phyloP scores from a whole-genome alignment of 2,329 filamentous ascomycete genomes.

The Botrytis fragariae region DNA sequence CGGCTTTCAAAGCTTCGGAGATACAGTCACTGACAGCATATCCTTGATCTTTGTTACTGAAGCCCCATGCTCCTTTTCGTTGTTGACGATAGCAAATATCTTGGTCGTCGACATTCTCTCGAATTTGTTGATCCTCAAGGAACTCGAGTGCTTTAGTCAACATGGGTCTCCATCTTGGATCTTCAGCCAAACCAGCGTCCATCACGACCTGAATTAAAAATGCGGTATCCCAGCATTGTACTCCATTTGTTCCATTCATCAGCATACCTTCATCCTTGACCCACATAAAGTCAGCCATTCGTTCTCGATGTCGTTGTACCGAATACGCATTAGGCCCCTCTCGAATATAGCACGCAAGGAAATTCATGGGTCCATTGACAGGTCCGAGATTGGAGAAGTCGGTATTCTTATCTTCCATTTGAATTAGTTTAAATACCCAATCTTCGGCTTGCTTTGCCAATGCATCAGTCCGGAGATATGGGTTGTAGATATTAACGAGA shows the following conservation, averaged over 20 bases:
- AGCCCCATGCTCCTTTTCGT: constrained; percentile 92
- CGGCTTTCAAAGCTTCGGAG: constrained; percentile 82
- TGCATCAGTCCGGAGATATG: constrained; percentile 65
- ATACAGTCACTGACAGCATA: constrained; percentile 96
- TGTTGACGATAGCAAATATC: constrained; percentile 83
- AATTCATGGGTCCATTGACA: constrained; percentile 87
- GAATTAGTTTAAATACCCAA: constrained; percentile 78
- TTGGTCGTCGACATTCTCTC: constrained; percentile 67
- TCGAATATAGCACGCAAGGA: constrained; percentile 78
- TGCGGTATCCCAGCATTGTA: constrained; percentile 94
- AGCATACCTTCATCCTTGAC: constrained; percentile 90
- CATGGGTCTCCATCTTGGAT: constrained; percentile 79
- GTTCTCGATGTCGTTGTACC: constrained; percentile 74
- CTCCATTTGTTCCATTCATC: constrained; percentile 95
- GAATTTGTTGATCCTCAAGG: constrained; percentile 86
- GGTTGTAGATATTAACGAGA: constrained; percentile 76
- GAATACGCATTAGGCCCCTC: constrained; percentile 74
- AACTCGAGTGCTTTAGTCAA: constrained; percentile 78
- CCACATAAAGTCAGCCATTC: constrained; percentile 85
- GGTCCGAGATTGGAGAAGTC: constrained; percentile 83
- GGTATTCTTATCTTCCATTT: constrained; percentile 92
- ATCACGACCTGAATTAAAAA: constrained; percentile 83
- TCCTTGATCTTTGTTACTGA: constrained; percentile 88
- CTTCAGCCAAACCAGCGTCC: constrained; percentile 73
- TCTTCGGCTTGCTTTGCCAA: constrained; percentile 72